phyloP scores from a whole-genome alignment of 2,329 filamentous ascomycete genomes.

The Sporothrix curviconia region DNA sequence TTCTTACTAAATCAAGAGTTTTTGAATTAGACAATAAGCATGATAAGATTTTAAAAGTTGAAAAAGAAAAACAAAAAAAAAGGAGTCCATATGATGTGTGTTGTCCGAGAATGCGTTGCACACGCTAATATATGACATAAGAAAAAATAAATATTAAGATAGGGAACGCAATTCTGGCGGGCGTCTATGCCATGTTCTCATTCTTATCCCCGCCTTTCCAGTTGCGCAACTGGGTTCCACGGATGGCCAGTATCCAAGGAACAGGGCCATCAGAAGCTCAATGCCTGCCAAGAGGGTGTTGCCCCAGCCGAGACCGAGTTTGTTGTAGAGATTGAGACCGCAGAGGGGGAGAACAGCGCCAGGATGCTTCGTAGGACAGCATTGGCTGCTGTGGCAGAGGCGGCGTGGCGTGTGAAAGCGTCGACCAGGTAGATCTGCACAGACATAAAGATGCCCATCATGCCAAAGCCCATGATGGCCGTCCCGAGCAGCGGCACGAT shows the following conservation, averaged over 20 bases:
- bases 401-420: constrained; percentile 49
- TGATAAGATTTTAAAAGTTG: background rate
- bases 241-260: background rate
- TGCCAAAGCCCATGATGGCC: constrained; percentile 23
- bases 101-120: no score
- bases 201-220: background rate
- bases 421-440: constrained; percentile 52
- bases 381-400: constrained; percentile 50
- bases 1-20: no score
- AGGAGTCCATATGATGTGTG: no score
- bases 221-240: background rate
- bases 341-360: constrained; percentile 50
- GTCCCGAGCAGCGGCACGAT: constrained; percentile 45
- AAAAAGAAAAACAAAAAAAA: background rate
- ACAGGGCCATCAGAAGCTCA: constrained; percentile 36
- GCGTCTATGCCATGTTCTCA: background rate
- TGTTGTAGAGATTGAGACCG: constrained; percentile 48
- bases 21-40: no score
- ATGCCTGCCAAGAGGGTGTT: constrained; percentile 33
- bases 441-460: constrained; percentile 28
- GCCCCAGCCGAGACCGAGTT: constrained; percentile 43
- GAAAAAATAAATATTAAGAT: no score
- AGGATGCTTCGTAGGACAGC: constrained; percentile 50
- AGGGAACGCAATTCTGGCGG: no score
- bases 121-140: no score